Evolutionary conservation across 2,329 filamentous ascomycete species (phyloP).

Genomic region (Aaosphaeria arxii): DNA sequence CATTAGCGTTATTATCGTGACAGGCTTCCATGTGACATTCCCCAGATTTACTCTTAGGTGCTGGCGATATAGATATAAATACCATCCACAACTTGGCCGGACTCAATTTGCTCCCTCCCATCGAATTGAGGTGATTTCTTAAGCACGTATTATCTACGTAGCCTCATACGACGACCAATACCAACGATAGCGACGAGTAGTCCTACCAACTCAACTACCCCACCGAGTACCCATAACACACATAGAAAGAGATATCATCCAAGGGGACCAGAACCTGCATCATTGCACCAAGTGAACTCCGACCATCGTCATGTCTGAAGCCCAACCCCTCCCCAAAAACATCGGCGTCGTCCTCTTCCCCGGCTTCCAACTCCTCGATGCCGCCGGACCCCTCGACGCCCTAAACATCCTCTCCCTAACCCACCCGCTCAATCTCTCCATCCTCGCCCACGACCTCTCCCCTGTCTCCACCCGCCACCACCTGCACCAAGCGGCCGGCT

Average conservation of each 20-base stretch:
- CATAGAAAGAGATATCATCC: background rate
- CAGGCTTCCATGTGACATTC: no score
- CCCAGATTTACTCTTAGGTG: no score
- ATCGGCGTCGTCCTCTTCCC: constrained; percentile 12
- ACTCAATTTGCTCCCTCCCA: no score
- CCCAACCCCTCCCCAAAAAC: background rate
- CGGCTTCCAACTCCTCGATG: constrained; percentile 17
- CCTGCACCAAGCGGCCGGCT: constrained; percentile 33
- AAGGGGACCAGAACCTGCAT: background rate
- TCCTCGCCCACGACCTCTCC: background rate
- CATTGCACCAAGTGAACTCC: background rate
- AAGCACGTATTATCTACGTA: no score
- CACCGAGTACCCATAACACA: background rate
- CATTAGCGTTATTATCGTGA: no score
- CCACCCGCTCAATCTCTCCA: background rate
- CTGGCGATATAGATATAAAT: no score
- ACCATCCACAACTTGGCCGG: no score
- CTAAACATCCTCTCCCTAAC: constrained; percentile 21
- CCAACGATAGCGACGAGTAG: no score
- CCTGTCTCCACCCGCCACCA: constrained; percentile 21
- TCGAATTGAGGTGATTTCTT: no score
- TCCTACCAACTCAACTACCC: no score
- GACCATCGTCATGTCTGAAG: background rate
- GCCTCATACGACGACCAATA: no score
- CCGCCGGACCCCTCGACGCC: constrained; percentile 40